Evolutionary conservation across 345 rosid genomes (phyloP).

Genomic region (Syzygium aromaticum): DNA sequence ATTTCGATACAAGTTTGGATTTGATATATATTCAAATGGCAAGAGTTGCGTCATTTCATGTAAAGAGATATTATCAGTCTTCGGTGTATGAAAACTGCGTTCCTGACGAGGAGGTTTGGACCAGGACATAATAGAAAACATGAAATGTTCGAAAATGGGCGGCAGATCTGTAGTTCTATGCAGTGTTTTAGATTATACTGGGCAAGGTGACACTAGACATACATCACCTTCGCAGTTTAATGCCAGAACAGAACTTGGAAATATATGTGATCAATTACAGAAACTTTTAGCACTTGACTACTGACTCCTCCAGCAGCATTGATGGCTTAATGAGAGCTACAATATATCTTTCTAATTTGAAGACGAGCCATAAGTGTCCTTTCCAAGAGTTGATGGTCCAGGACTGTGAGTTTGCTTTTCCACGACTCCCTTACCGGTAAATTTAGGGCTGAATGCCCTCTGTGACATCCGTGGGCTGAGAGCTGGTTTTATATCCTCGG

Average conservation of each 20-base stretch:
- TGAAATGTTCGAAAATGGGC: neutral
- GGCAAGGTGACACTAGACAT: neutral
- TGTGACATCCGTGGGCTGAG: slow-evolving; percentile 29
- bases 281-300: neutral
- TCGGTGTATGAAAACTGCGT: neutral
- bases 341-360: neutral
- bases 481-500: slow-evolving; percentile 22
- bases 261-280: neutral
- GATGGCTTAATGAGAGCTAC: neutral
- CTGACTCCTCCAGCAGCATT: neutral
- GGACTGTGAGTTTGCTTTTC: slow-evolving; percentile 36
- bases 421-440: slow-evolving; percentile 19
- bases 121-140: neutral
- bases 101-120: neutral
- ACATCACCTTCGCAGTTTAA: neutral
- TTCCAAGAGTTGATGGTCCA: slow-evolving; percentile 39
- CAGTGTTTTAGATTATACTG: neutral
- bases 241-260: neutral
- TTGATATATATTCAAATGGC: neutral
- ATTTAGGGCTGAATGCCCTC: slow-evolving; percentile 26
- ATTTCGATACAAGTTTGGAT: neutral
- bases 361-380: slow-evolving; percentile 17
- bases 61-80: neutral
- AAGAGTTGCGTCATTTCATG: neutral
- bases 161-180: neutral